These are phyloP conservation scores for Clavariopsis aquatica DNA, from an alignment of 495 filamentous ascomycete species.

Conservation along the genomic window DNA sequence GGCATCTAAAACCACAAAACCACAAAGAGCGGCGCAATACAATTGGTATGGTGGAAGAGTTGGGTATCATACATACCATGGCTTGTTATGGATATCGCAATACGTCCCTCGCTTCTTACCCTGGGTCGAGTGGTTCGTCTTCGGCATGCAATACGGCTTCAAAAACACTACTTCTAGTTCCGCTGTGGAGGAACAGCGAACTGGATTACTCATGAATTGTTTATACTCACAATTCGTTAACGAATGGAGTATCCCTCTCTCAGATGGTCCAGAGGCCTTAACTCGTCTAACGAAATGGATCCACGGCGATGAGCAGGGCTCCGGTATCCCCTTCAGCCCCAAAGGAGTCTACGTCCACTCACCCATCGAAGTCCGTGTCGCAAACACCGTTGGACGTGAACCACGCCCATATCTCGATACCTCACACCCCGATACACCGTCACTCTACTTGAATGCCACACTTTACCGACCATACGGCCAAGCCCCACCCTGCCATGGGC, in stretches of 20 bases:
- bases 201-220: slow-evolving; percentile 91
- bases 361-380: slow-evolving; percentile 88
- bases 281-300: slow-evolving; percentile 82
- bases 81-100: slow-evolving; percentile 73
- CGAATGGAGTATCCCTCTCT: slow-evolving; percentile 93
- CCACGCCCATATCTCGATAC: slow-evolving; percentile 80
- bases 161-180: slow-evolving; percentile 61
- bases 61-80: slow-evolving; percentile 87
- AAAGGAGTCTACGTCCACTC: slow-evolving; percentile 85
- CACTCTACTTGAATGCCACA: slow-evolving; percentile 93
- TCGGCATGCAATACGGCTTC: slow-evolving; percentile 95
- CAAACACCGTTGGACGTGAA: slow-evolving; percentile 64
- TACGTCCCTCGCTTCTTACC: slow-evolving; percentile 80
- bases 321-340: slow-evolving; percentile 74
- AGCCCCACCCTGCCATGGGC: slow-evolving; percentile 73
- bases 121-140: slow-evolving; percentile 88
- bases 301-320: slow-evolving; percentile 58
- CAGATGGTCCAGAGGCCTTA: slow-evolving; percentile 85
- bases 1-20: slow-evolving; percentile 70
- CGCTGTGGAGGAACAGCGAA: slow-evolving; percentile 76
- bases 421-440: slow-evolving; percentile 64
- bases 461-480: slow-evolving; percentile 85
- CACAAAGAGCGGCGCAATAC: slow-evolving; percentile 49
- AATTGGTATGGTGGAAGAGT: slow-evolving; percentile 79
- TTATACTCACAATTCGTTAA: slow-evolving; percentile 96